A percentile compares a stretch with the other conserved stretches of the same genome.
These are phyloP conservation scores for Pontederia paniculata DNA, from an alignment of 176 grass and related monocot genomes.

Conservation along the genomic window DNA sequence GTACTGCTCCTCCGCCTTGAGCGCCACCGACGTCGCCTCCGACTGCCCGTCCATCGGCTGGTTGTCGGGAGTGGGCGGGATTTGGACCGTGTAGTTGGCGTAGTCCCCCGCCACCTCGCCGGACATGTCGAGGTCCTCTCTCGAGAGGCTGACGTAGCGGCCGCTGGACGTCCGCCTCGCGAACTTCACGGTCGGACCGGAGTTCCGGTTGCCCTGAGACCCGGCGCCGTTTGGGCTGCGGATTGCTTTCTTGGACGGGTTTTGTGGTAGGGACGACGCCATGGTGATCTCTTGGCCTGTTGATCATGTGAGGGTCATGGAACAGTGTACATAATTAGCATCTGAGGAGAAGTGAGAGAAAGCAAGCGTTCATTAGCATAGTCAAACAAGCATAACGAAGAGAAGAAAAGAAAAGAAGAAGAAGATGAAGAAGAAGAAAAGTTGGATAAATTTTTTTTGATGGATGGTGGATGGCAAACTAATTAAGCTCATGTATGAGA, in stretches of 20 bases:
- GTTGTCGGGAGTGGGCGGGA: constrained; percentile 92
- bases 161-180: constrained; percentile 79
- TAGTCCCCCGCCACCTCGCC: constrained; percentile 60
- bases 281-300: not conserved
- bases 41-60: constrained; percentile 63
- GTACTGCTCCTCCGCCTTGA: constrained; percentile 94
- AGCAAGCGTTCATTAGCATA: no score
- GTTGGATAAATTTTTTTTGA: no score
- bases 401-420: no score
- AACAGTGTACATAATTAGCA: no score
- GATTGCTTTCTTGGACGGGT: constrained; percentile 46
- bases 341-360: no score
- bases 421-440: no score
- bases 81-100: constrained; percentile 92
- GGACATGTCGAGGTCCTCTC: constrained; percentile 79
- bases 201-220: constrained; percentile 6
- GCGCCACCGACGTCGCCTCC: constrained; percentile 38
- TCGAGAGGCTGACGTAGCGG: constrained; percentile 66
- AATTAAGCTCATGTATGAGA: no score
- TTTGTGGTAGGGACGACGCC: constrained; percentile 1
- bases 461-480: no score
- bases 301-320: no score
- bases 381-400: no score
- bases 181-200: constrained; percentile 60
- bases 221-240: constrained; percentile 28